These are phyloP conservation scores for Neodidymelliopsis sp. DNA, from an alignment of 2,329 filamentous ascomycete species.

Conservation along the genomic window DNA sequence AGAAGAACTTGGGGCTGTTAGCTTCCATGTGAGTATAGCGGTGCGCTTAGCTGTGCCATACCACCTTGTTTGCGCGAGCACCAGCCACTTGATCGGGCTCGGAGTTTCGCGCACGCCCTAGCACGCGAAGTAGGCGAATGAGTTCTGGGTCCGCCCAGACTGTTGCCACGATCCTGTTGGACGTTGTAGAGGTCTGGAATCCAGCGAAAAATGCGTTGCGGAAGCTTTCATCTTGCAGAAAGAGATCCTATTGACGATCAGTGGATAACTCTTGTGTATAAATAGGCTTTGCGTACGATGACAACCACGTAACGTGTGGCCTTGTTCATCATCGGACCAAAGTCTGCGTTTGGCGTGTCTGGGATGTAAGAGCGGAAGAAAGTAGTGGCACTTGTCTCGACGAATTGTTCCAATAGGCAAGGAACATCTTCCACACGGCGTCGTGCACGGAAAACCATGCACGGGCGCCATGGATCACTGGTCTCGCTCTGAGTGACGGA, in stretches of 20 bases:
- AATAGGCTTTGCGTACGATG: not conserved
- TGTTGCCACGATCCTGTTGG: not conserved
- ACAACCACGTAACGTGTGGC: not conserved
- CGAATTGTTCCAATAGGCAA: not conserved
- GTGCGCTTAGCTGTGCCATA: not conserved
- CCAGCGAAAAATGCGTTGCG: not conserved
- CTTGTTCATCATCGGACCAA: conserved; percentile 2
- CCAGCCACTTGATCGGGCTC: not conserved
- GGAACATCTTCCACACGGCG: not conserved
- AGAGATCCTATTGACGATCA: not conserved
- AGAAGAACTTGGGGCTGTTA: not conserved
- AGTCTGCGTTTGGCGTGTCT: not conserved
- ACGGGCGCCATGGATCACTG: not conserved
- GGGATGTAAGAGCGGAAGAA: conserved; percentile 1
- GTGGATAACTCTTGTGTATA: too few relatives aligned
- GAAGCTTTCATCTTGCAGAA: not conserved
- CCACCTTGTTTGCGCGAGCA: not conserved
- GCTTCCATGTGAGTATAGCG: not conserved
- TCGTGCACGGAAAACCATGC: not conserved
- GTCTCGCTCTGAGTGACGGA: not conserved
- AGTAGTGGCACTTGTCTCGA: not conserved
- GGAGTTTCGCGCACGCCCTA: not conserved
- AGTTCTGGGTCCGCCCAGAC: not conserved
- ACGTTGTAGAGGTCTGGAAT: not conserved
- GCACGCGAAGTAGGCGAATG: not conserved